Base-by-base conservation (phyloP, 192 early-diverging fungal species). In the Umbelopsis sp. region DNA sequence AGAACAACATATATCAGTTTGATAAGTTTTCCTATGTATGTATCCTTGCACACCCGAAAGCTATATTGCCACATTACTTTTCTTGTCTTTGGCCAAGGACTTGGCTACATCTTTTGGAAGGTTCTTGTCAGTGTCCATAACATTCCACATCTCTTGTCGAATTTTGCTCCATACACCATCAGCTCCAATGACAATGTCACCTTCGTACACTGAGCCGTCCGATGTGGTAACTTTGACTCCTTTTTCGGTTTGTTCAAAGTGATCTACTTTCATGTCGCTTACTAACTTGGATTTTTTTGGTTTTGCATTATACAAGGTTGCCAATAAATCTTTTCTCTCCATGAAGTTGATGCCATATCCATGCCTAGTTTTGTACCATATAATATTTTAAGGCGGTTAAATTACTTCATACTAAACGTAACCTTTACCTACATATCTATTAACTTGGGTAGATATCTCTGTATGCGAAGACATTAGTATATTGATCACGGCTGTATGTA, bases 181-280 rank as follows among this genome's bases (percentile, higher is more conserved):
- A 12, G 78, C 78, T 14, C 78, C 78, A 36, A 80, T 69, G 11
- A 80, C 71, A 38, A 80, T 75, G 34, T 80, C 78, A 2, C 74
- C 78, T 24, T 68, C 14, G 29, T 67, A 73, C 21, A 69, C 41
- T 20, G 59, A 49, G 9, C 75, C 75, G 43, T 80, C 78, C 21
- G 69, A 66, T 7, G 71, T 74, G 9, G 43, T 56, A 21, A 75
- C 62, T n/a, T 50, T 71, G 6, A 71, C 78, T 4, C 56, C 10
- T 1, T 73, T 59, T 25, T 62, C 38, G n/a, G 36, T 69, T 16
- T 80, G 71, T 17, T 31, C 47, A 14, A 80, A 26, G 7, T 38
- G 29, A 9, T 69, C 32, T 1, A 80, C 78, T 24, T 75, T 71
- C 44, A 75, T 80, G 34, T 34, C 22, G 10, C 41, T 8, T 1